Evolutionary conservation across 1,284 basidiomycete species (phyloP).

Genomic region (Wolfiporia cocos): DNA sequence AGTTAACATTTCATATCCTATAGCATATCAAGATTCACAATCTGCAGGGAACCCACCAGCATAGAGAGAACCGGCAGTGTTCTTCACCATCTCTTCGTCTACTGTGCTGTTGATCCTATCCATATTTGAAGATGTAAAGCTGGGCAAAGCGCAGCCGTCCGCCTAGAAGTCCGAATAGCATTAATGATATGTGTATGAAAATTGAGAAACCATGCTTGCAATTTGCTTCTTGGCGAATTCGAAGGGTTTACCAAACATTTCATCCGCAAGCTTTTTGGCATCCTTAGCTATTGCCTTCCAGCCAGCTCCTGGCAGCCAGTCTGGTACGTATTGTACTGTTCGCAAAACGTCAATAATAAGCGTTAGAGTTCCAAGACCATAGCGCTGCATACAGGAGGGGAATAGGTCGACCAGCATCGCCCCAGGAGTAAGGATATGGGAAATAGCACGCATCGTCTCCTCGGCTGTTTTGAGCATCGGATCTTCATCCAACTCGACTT

Average conservation of each 20-base stretch:
- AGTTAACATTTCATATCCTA: background rate
- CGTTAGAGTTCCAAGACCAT: no score
- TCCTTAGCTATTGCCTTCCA: constrained; percentile 11
- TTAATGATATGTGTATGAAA: background rate
- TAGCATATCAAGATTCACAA: constrained; percentile 2
- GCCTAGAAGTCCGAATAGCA: constrained; percentile 13
- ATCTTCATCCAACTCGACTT: constrained; percentile 24
- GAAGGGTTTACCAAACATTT: constrained; percentile 16
- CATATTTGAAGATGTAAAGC: constrained; percentile 19
- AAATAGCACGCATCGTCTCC: constrained; percentile 34
- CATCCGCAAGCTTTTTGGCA: constrained; percentile 9
- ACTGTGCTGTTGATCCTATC: constrained; percentile 19
- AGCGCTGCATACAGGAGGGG: constrained; percentile 18
- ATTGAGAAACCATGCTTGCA: constrained; percentile 8
- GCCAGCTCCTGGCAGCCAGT: constrained; percentile 29
- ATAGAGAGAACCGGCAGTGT: constrained; percentile 24
- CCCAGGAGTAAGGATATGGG: constrained; percentile 31
- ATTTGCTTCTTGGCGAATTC: constrained; percentile 16
- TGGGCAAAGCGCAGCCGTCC: constrained; percentile 19
- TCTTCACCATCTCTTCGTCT: constrained; percentile 22
- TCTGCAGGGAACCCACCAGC: no score
- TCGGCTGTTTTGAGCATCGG: constrained; percentile 33
- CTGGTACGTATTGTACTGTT: constrained; percentile 27
- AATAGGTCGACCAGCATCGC: constrained; percentile 33
- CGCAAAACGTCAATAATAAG: background rate